Evolutionary conservation across 2,329 filamentous ascomycete species (phyloP), one percentile per base, ranked within the genome.

Genomic region (Trichoderma endophyticum): DNA sequence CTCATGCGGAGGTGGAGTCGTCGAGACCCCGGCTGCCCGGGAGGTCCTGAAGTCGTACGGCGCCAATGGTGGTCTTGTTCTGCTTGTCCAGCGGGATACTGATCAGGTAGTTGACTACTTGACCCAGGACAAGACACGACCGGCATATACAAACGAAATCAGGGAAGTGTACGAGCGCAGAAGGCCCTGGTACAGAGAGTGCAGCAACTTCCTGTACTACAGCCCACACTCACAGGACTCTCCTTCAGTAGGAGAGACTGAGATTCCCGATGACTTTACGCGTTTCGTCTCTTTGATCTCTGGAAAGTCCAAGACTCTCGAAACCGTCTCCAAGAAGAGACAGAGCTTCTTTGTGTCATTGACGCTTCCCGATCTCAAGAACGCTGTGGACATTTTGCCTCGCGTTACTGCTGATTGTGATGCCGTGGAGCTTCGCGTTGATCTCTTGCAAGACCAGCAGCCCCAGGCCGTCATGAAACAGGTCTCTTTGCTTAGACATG

Each of bases 201-300:
- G 96, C 85, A 98, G 95, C 84, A 99, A 97, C 79, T 92, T 94
- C 77, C 90, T 97, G 76, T 98, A 97, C 83, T 93, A 95, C 83
- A 97, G 93, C 80, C 93, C 94, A 65, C 90, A 88, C 75, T 77
- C 82, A 1, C 83, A 78, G 36, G 76, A 43, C 12, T 43, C 74
- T 30, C 73, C 73, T n/a, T 75, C 74, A 18, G 70, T 73, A 18
- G 74, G 73, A 12, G 74, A 62, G 39, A 28, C 67, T 32, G 67
- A 70, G 1, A 70, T 70, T 0, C 81, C 81, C 1, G 74, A 74
- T 12, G 81, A 83, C 73, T 82, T 83, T 65, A 70, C 72, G 18
- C 79, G 78, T 28, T 83, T 85, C 59, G 80, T 83, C n/a, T 79
- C 81, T 8, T 80, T 79, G 12, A 78, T 86, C 24, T 80, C 78